These are phyloP conservation scores for Cercospora sesami DNA, from an alignment of 2,329 filamentous ascomycete species.

Conservation along the genomic window DNA sequence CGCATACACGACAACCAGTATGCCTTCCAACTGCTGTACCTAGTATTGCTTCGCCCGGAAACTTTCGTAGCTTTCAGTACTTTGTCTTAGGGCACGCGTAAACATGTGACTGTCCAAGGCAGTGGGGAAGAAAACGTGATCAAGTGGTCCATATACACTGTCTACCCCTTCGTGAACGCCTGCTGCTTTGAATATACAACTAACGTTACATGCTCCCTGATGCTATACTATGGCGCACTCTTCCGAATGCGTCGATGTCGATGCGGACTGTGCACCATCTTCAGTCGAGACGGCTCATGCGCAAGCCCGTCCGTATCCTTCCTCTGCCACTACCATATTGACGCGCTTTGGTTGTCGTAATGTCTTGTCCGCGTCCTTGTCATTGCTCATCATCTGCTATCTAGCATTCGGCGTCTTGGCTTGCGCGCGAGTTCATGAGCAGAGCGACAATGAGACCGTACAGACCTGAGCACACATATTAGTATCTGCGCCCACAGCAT, in stretches of 20 bases:
- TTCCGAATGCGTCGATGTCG: constrained; percentile 11
- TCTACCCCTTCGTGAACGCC: constrained; percentile 26
- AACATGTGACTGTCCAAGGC: neutral
- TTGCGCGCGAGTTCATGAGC: constrained; percentile 95
- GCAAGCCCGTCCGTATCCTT: neutral
- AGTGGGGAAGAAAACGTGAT: neutral
- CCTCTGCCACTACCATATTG: neutral
- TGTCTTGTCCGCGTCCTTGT: constrained; percentile 45
- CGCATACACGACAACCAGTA: neutral
- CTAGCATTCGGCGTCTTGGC: constrained; percentile 58
- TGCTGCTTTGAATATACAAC: constrained; percentile 30
- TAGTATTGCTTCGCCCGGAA: neutral
- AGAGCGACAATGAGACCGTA: constrained; percentile 98
- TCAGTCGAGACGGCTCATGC: neutral
- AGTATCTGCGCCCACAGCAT: constrained; percentile 12
- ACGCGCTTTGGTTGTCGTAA: constrained; percentile 31
- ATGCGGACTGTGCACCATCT: constrained; percentile 11
- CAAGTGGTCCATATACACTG: constrained; percentile 17
- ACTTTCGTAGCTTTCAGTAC: constrained; percentile 3
- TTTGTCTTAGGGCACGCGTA: neutral
- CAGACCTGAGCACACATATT: constrained; percentile 64
- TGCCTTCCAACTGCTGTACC: neutral
- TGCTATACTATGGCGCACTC: constrained; percentile 18
- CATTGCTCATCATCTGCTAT: constrained; percentile 49
- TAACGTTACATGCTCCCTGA: constrained; percentile 28